Conservation (phyloP, 129 eudicot species). For the Calendula officinalis region DNA sequence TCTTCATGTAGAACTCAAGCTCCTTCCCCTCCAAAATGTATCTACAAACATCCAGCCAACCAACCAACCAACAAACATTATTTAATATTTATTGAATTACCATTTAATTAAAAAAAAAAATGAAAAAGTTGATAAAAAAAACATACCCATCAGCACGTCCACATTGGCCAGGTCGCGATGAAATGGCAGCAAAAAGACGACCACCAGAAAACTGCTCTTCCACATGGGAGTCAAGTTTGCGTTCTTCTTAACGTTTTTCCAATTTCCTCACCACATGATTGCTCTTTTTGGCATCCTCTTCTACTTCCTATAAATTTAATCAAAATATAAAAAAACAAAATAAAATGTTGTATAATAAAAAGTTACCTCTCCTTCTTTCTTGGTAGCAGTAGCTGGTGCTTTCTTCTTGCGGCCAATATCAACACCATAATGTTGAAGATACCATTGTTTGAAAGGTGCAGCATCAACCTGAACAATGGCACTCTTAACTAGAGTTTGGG, state of each 20-base stretch:
- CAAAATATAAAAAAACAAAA: neutral
- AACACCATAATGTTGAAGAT: slow-evolving; percentile 79
- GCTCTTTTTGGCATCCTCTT: slow-evolving; percentile 65
- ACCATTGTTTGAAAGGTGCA: slow-evolving; percentile 75
- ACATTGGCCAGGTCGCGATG: slow-evolving; percentile 86
- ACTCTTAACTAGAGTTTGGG: slow-evolving; percentile 70
- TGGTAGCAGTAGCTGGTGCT: slow-evolving; percentile 35
- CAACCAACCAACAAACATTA: neutral
- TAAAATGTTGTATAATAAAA: no score
- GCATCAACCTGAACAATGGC: slow-evolving; percentile 89
- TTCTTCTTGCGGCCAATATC: slow-evolving; percentile 88
- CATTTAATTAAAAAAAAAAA: no score
- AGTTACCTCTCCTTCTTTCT: slow-evolving; percentile 69
- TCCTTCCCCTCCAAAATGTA: slow-evolving; percentile 90
- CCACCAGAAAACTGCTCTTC: slow-evolving; percentile 82
- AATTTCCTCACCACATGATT: slow-evolving; percentile 62
- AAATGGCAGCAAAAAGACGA: slow-evolving; percentile 66
- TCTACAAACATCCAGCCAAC: slow-evolving; percentile 26
- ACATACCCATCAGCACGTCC: slow-evolving; percentile 83
- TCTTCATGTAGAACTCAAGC: slow-evolving; percentile 86
- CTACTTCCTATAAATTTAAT: slow-evolving; percentile 34
- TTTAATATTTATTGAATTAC: no score
- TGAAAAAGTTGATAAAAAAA: neutral
- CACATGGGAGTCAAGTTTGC: slow-evolving; percentile 59
- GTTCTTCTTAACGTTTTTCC: slow-evolving; percentile 64